phyloP scores from a whole-genome alignment of 2,329 filamentous ascomycete genomes.

The Talaromyces atroroseus region DNA sequence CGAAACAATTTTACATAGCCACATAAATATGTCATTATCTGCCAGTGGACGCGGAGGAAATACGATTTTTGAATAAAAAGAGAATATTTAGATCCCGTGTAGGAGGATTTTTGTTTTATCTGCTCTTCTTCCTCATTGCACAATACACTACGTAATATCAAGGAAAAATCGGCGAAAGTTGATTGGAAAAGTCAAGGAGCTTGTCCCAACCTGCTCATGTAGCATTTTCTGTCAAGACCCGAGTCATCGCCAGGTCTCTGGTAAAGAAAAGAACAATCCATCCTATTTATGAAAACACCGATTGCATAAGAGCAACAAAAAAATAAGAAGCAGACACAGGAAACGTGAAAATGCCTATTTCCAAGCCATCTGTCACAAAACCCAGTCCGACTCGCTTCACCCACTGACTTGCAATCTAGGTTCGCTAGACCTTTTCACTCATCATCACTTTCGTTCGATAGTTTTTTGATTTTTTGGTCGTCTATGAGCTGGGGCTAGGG shows the following conservation, averaged over 20 bases:
- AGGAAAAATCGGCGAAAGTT: background rate
- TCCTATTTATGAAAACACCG: slow-evolving; percentile 6
- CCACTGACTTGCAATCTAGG: background rate
- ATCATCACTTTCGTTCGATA: slow-evolving; percentile 6
- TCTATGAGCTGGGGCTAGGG: slow-evolving; percentile 15
- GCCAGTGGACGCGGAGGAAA: too few species aligned
- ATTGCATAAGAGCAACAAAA: slow-evolving; percentile 3
- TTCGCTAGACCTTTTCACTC: background rate
- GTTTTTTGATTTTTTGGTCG: background rate
- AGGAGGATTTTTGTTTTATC: too few species aligned
- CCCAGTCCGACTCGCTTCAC: background rate
- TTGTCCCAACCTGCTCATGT: too few species aligned
- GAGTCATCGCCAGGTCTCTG: background rate
- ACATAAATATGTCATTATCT: too few species aligned
- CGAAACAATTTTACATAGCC: too few species aligned
- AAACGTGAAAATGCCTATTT: slow-evolving; percentile 6
- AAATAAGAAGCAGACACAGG: slow-evolving; percentile 7
- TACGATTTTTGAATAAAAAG: too few species aligned
- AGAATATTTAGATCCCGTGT: too few species aligned
- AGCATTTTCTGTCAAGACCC: too few species aligned
- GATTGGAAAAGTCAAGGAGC: background rate
- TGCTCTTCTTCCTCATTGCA: too few species aligned
- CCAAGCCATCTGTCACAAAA: slow-evolving; percentile 1
- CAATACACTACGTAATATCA: too few species aligned
- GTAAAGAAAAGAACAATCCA: background rate